Evolutionary conservation across 2,329 filamentous ascomycete species (phyloP), one percentile per base, ranked within the genome.

Genomic region (Trichoderma atrobrunneum): DNA sequence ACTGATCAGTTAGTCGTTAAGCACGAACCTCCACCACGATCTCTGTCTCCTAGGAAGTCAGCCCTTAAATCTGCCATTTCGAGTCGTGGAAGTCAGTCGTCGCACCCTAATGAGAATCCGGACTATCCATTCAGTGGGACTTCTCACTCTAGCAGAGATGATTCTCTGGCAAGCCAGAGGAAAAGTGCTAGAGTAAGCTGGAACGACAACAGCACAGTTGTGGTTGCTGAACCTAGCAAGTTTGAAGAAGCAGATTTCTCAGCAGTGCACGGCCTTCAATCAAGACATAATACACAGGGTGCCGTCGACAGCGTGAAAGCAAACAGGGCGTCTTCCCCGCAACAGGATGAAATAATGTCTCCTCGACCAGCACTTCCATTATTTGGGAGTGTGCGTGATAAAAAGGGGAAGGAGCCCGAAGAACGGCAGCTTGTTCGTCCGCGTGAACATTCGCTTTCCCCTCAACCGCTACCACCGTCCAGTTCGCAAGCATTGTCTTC

Each of bases 181-280:
- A 93, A 91, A 80, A 87, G 86, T 51, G 88, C 88, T 1, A 86
- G 92, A 28, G 92, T 95, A 61, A 97, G 94, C 81, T 98, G 94
- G 78, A 91, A 93, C 74, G 91, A 93, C 64, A 86, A 87, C 39
- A 85, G 82, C n/a, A 87, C 85, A 10, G 82, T 87, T 11, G 82
- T 89, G 2, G 84, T 89, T 26, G 87, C 86, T 7, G 85, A 89
- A 66, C 80, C 85, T 18, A 16, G 21, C 57, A 62, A 61, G 21
- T 51, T 36, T 16, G 76, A 80, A 2, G 80, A 83, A 59, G 75
- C 79, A 1, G 84, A 85, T 8, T 83, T 84, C 1, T 80, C 84
- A 24, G 69, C 81, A 24, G 67, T 81, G 2, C 73, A 81, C 79
- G 76, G 76, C 68, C 70, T 77, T 54, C 73, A 87, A 82, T 59